Conservation (phyloP, 108 stramenopile genomes). For the Cyclotella atomus region DNA sequence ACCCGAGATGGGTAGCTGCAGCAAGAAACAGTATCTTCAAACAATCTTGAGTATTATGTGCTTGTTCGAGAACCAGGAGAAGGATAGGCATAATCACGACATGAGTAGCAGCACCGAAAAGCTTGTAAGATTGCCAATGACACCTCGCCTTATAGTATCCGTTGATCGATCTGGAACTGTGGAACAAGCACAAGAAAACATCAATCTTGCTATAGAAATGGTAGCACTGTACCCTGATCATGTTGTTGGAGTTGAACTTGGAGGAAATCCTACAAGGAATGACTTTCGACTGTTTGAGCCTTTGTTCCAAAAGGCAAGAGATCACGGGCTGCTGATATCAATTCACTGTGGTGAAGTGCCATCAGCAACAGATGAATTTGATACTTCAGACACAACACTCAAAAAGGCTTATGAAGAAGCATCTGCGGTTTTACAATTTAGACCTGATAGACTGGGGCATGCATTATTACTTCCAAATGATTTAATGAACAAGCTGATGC, state of each 20-base stretch:
- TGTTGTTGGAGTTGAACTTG: conserved; percentile 90
- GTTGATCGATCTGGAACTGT: conserved; percentile 65
- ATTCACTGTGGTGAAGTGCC: conserved; percentile 84
- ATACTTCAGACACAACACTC: not conserved
- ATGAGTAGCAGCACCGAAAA: conserved; percentile 1
- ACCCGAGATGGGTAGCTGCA: conserved; percentile 12
- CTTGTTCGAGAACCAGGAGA: conserved; percentile 54
- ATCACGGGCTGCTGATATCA: conserved; percentile 60
- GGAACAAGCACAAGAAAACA: conserved; percentile 53
- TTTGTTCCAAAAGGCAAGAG: conserved; percentile 61
- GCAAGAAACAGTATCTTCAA: conserved; percentile 67
- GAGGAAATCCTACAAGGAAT: conserved; percentile 84
- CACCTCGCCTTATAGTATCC: conserved; percentile 70
- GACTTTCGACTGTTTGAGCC: conserved; percentile 53
- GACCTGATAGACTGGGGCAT: conserved; percentile 76
- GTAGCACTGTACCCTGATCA: conserved; percentile 16
- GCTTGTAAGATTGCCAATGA: conserved; percentile 45
- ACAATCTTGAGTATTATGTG: conserved; percentile 58
- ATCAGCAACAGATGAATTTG: conserved; percentile 7
- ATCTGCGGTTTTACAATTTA: conserved; percentile 54
- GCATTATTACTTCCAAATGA: conserved; percentile 56
- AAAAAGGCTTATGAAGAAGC: conserved; percentile 35
- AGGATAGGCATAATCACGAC: conserved; percentile 32
- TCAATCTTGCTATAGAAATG: conserved; percentile 64
- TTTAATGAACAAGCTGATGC: conserved; percentile 33